Base-by-base conservation (phyloP, 495 filamentous ascomycete species). In the Cetradonia linearis region DNA sequence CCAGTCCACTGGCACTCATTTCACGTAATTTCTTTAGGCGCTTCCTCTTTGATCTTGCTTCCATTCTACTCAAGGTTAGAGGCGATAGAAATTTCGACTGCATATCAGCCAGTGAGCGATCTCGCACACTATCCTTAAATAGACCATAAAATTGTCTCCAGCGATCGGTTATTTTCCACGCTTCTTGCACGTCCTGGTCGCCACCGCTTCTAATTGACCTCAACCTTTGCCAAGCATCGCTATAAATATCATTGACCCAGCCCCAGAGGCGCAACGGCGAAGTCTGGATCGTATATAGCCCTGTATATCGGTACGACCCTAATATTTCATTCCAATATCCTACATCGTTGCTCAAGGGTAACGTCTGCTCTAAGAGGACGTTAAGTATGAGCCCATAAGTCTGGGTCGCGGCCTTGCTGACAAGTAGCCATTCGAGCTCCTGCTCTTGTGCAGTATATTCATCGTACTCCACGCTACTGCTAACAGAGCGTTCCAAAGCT, bases 281-380 rank as follows among this genome's bases (percentile, higher is more conserved):
- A 3, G 84, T 94, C 68, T 98, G 93, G 9, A 93, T 70, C 0
- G 85, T 82, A 69, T 95, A 95, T 1, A 95, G 62, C 25, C 81
- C 83, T 56, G 84, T 87, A 63, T 83, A 83, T 58, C 81, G 76
- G 40, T 85, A 80, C 14, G 88, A 91, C 1, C 81, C 78, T 46
- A 93, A 71, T 1, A 95, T 78, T 58, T 90, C 83, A 61, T 95
- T 87, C 93, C 93, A 98, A 68, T 97, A 97, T 73, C 82, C 86
- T 40, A 94, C 85, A 66, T 96, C 89, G 46, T 93, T 84, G 57
- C 81, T 83, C 10, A 98, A 66, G 0, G 83, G 81, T n/a, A 93
- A 81, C 18, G 88, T 89, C 62, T 90, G 84, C 33, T 90, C 83
- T 6, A 96, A 73, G 2, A 97, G 74, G 0, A 78, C 79, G 62